Evolutionary conservation across 2,329 filamentous ascomycete species (phyloP), one percentile per base, ranked within the genome.

Genomic region (Colletotrichum godetiae): DNA sequence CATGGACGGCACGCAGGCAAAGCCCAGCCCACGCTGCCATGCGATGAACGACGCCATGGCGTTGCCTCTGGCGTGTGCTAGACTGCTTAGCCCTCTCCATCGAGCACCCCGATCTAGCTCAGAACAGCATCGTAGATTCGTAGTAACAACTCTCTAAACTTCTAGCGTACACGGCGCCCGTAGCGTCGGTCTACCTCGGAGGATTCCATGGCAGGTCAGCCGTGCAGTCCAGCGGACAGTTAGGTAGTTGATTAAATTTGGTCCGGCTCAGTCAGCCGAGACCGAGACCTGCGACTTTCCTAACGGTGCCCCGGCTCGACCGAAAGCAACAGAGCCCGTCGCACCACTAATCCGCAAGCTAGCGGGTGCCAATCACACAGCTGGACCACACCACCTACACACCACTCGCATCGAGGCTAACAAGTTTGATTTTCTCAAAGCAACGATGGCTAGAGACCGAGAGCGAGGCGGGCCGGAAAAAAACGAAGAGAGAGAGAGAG

Each of bases 131-230:
- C 12, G 13, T 19, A 29, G 22, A 22, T 31, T 24, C 62, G 24
- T 35, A 11, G 49, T 22, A 42, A 19, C 8, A 42, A 19, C 37
- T 42, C 37, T 42, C 37, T 22, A 49, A n/a, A 49, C 15, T 59
- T 59, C 64, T 67, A 67, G 55, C 55, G 13, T 27, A 22, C 19
- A 10, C 42, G 19, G 42, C n/a, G 29, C 37, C 35, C 22, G 15
- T 56, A 33, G 52, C 49, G 49, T 42, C 59, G 52, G 52, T 56
- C 59, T 29, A 22, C 42, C 59, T 64, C 67, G 52, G 46, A 56
- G 37, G 37, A 42, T 42, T 42, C 37, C 37, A 42, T 42, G 37
- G 37, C 37, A 42, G 5, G 15, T 15, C 6, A 42, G 13, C 37
- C 37, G 6, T 42, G 6, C 37, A 42, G 15, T 15, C 8, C 27